Evolutionary conservation across 2,329 filamentous ascomycete species (phyloP), one percentile per base, ranked within the genome.

Genomic region (Botrytis tulipae): DNA sequence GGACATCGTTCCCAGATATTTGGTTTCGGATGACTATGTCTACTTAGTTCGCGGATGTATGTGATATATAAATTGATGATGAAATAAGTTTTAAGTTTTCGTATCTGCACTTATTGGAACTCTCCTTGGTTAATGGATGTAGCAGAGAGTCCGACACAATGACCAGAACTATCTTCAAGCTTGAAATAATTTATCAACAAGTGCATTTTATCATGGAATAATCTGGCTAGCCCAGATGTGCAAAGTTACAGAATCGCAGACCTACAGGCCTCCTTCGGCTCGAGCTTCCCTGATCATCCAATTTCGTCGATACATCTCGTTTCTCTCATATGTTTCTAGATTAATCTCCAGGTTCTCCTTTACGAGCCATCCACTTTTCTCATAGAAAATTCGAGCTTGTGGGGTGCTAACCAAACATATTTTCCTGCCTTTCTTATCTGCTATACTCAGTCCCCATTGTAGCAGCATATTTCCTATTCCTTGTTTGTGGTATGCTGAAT

Each of bases 351-450:
- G 68, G 22, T 73, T 77, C 57, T 80, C 76, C 35, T 79, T 78
- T 1, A 78, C 77, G 40, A 78, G 76, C 80, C 79, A 81, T 25
- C 78, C 79, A 69, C 72, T 75, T 57, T 74, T 78, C 46, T 78
- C 76, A 60, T 80, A 79, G 12, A 75, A 72, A 32, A 44, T 37
- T 18, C 73, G 60, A 44, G 71, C 77, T 20, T 75, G 75, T 18
- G 77, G 76, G 18, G 76, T 78, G 73, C 75, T 77, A 18, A 73
- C 61, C 22, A 76, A 40, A 75, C 76, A 78, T 18, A 77, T 73
- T 25, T 70, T 76, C 0, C 71, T 73, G 7, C 40, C 25, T 42
- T 70, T 20, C 32, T 73, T 61, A 60, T 78, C 75, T 20, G 75
- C 76, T 60, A 73, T 70, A n/a, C 61, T 25, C 1, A 32, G 48